Conservation (phyloP, 169 alveolate genomes). For the Cryptosporidium ubiquitum region DNA sequence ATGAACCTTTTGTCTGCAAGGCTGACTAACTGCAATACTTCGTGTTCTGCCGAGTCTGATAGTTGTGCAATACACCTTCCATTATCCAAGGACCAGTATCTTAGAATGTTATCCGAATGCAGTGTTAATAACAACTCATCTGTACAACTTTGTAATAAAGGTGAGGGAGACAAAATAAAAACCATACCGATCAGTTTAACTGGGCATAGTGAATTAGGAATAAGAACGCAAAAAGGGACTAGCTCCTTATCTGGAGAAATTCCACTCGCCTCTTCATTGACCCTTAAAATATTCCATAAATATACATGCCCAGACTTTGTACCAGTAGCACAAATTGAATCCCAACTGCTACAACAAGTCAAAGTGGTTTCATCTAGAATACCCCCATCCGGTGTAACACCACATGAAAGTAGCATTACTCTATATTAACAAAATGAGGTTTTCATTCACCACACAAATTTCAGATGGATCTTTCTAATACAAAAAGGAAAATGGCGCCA, state of each 20-base stretch:
- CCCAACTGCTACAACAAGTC: slow-evolving; percentile 67
- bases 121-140: slow-evolving; percentile 77
- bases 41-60: slow-evolving; percentile 68
- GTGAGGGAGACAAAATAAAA: slow-evolving; percentile 63
- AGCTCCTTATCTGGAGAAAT: not conserved
- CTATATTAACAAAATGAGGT: not conserved
- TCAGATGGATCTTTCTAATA: not conserved
- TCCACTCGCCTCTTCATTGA: not conserved
- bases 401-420: slow-evolving; percentile 71
- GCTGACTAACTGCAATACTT: slow-evolving; percentile 52
- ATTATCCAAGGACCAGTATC: slow-evolving; percentile 78
- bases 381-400: slow-evolving; percentile 64
- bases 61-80: slow-evolving; percentile 78
- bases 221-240: slow-evolving; percentile 34
- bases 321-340: slow-evolving; percentile 65
- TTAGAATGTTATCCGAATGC: slow-evolving; percentile 75
- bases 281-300: slow-evolving; percentile 44
- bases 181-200: slow-evolving; percentile 55
- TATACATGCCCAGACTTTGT: slow-evolving; percentile 69
- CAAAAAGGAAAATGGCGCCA: not conserved
- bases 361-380: slow-evolving; percentile 37
- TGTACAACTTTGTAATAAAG: slow-evolving; percentile 57
- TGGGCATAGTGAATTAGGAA: slow-evolving; percentile 33
- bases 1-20: slow-evolving; percentile 59
- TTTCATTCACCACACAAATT: slow-evolving; percentile 7